Evolutionary conservation across 148 eudicot genomes (phyloP).

Genomic region (Chenopodium quinoa): DNA sequence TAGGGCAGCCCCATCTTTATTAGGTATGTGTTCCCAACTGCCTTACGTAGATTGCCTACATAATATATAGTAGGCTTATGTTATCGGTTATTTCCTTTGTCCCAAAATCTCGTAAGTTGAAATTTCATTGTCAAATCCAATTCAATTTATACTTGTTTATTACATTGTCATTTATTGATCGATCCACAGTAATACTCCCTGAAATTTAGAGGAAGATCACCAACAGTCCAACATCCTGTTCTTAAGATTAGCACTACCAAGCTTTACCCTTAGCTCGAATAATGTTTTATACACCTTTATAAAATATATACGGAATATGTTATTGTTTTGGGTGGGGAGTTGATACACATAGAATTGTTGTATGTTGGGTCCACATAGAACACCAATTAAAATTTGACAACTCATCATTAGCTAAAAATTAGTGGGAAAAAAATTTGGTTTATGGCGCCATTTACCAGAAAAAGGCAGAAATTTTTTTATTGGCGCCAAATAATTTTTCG

Average conservation of each 20-base stretch:
- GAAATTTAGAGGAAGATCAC: neutral
- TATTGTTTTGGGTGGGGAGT: too few relatives aligned
- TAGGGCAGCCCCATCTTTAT: constrained; percentile 13
- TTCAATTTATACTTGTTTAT: neutral
- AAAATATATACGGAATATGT: too few relatives aligned
- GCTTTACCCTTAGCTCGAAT: too few relatives aligned
- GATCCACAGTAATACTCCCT: neutral
- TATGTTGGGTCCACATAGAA: too few relatives aligned
- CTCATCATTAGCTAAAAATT: too few relatives aligned
- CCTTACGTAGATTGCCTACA: neutral
- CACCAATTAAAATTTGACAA: too few relatives aligned
- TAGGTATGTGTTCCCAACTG: constrained; percentile 23
- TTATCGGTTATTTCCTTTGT: neutral
- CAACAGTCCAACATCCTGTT: neutral
- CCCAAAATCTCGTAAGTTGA: neutral
- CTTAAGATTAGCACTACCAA: neutral
- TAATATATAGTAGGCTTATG: neutral
- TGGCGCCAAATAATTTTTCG: too few relatives aligned
- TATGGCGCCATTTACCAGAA: too few relatives aligned
- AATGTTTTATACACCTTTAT: too few relatives aligned
- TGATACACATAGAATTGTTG: too few relatives aligned
- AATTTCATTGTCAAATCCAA: neutral
- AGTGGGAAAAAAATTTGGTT: too few relatives aligned
- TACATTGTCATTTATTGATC: neutral
- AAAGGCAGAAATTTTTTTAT: too few relatives aligned